Evolutionary conservation across 2,329 filamentous ascomycete species (phyloP).

Genomic region (Erysiphe pulchra): DNA sequence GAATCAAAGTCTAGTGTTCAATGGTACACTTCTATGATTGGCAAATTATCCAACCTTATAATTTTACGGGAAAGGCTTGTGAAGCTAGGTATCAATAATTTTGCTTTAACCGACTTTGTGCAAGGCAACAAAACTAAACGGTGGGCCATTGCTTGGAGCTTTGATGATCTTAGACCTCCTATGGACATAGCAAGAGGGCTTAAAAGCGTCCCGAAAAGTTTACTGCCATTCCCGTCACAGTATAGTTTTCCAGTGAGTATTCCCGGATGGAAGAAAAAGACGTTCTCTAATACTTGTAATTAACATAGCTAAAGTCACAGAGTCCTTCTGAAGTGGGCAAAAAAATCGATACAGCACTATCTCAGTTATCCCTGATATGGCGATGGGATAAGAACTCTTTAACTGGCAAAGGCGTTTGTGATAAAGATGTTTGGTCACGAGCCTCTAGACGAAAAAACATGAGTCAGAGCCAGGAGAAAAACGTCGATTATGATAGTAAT

Average conservation of each 20-base stretch:
- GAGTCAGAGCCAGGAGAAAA: constrained; percentile 3
- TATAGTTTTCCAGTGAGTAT: constrained; percentile 15
- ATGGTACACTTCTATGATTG: constrained; percentile 87
- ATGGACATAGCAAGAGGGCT: constrained; percentile 16
- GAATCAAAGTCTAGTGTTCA: constrained; percentile 31
- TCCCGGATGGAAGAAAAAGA: no score
- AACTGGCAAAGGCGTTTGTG: constrained; percentile 10
- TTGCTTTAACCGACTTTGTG: constrained; percentile 54
- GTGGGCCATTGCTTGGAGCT: constrained; percentile 83
- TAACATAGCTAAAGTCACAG: constrained; percentile 1
- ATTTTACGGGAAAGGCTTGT: constrained; percentile 32
- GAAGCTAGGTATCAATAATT: constrained; percentile 41
- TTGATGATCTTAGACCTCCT: constrained; percentile 36
- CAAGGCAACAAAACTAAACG: constrained; percentile 56
- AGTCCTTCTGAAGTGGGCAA: background rate
- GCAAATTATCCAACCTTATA: constrained; percentile 47
- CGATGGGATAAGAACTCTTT: constrained; percentile 8
- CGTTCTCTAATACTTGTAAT: background rate
- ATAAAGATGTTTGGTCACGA: constrained; percentile 13
- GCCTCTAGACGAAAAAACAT: constrained; percentile 13
- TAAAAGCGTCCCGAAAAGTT: constrained; percentile 19
- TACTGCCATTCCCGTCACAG: constrained; percentile 25
- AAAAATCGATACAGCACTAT: constrained; percentile 10
- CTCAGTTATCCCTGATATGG: constrained; percentile 10
- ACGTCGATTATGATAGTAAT: no score